Evolutionary conservation across 768 basidiomycete genomes (phyloP), one percentile per base, ranked within the genome.

Genomic region (Melanogaster broomeanus): DNA sequence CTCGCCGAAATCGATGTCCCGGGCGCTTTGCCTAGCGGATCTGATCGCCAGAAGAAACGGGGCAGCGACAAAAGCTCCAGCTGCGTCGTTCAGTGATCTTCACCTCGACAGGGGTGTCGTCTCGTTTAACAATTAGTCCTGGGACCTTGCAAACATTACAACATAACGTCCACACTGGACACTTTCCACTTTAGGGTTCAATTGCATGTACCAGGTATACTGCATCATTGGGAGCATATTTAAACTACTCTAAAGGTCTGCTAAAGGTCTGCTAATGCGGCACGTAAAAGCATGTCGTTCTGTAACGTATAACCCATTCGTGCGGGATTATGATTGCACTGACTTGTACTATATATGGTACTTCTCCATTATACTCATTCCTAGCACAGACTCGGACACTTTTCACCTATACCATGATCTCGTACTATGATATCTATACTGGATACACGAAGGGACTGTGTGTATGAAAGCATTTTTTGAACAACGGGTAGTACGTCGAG

Each of bases 11-110:
- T 48, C 11, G 53, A 49, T 34, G 40, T 52, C 8, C 47, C 52
- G 21, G 56, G 52, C 30, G 21, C 54, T 30, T 31, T 49, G n/a
- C 8, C 45, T 2, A 47, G 25, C 10, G 59, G 65, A 16, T 18
- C 57, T 13, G 61, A 62, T 9, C 61, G 57, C 45, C 53, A 54
- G 51, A 71, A 62, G 61, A 69, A 59, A 58, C 63, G 65, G 56
- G 57, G 49, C 48, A 53, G 52, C 43, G 67, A 67, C 21, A 71
- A 61, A 45, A 48, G 58, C 10, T 53, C 48, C 11, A 65, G 27
- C 16, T 69, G 68, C 21, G 55, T 58, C 22, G 42, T 71, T 25
- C 68, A 69, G 48, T 71, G 50, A 56, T 24, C 24, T 9, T 28
- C 19, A 4, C 35, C 15, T 43, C 22, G 6, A 18, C 35, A n/a